Base-by-base conservation (phyloP, 441 rosid genomes). In the Adansonia gregorii region DNA sequence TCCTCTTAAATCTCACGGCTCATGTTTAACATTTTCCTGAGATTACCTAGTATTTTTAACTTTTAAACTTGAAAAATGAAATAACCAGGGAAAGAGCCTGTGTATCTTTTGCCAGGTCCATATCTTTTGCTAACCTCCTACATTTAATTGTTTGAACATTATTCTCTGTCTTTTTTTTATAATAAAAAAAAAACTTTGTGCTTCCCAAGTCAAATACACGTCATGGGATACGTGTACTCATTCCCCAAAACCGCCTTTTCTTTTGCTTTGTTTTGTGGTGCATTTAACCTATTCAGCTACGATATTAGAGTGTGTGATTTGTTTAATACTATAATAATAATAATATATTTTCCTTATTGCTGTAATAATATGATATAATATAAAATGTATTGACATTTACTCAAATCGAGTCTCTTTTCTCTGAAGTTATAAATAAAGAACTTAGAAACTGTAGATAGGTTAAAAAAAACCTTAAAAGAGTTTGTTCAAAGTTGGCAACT, bases 111-210 rank as follows among this genome's bases (percentile, higher is more conserved):
- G 49, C 52, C 24, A 17, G 51, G 51, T 17, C 31, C 52, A 17
- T 45, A 39, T 66, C 70, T 66, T 66, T 41, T 66, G 7, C 14
- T 49, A 66, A 17, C 70, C 24, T 66, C 14, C 2, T 35, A 6
- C 22, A 65, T 65, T 48, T 66, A 67, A 67, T 67, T 67, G 55
- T 46, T 67, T 67, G 70, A 66, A 66, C 51, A 41, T 4, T 45
- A 19, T 45, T 49, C 3, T 66, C 8, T 39, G 19, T 56, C 31
- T 58, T 8, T 19, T 58, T 58, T 2, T 58, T 63, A 4, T 27
- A 24, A 11, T 63, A 4, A 63, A 31, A 31, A 11, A 65, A 41
- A 3, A 0, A 1, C 3, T 7, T 66, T 41, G 15, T 66, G 55
- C 55, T 67, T 20, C 17, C 51, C 55, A 10, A 17, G 39, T 46